phyloP scores from a whole-genome alignment of 768 basidiomycete genomes.

The Neoboletus magnificus region DNA sequence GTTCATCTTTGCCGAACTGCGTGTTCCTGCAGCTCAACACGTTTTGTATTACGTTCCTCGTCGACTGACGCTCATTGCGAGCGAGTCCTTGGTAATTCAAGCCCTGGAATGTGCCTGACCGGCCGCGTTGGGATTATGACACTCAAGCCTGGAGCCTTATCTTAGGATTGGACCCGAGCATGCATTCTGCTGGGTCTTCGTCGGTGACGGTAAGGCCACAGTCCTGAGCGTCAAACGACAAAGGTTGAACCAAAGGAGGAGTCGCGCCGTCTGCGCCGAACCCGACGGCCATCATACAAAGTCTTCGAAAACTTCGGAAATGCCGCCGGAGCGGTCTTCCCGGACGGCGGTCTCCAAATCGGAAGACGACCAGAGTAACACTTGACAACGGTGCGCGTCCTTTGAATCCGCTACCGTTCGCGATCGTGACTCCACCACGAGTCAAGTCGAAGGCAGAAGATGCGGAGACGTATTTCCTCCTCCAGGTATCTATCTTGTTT shows the following conservation, averaged over 20 bases:
- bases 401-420: background rate
- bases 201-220: background rate
- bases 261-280: background rate
- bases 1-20: background rate
- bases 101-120: background rate
- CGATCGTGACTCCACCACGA: background rate
- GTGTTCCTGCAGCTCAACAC: background rate
- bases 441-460: slow-evolving; percentile 10
- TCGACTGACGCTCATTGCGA: background rate
- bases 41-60: background rate
- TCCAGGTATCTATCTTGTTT: slow-evolving; percentile 1
- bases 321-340: slow-evolving; percentile 6
- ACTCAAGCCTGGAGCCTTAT: background rate
- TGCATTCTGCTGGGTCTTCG: background rate
- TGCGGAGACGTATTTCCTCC: background rate
- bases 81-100: background rate
- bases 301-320: background rate
- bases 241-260: background rate
- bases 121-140: background rate
- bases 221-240: background rate
- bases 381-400: background rate
- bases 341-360: background rate
- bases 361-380: slow-evolving; percentile 1
- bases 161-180: background rate
- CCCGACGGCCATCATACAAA: slow-evolving; percentile 6